Conservation (phyloP, 2,329 filamentous ascomycete species). For the Remersonia thermophila region DNA sequence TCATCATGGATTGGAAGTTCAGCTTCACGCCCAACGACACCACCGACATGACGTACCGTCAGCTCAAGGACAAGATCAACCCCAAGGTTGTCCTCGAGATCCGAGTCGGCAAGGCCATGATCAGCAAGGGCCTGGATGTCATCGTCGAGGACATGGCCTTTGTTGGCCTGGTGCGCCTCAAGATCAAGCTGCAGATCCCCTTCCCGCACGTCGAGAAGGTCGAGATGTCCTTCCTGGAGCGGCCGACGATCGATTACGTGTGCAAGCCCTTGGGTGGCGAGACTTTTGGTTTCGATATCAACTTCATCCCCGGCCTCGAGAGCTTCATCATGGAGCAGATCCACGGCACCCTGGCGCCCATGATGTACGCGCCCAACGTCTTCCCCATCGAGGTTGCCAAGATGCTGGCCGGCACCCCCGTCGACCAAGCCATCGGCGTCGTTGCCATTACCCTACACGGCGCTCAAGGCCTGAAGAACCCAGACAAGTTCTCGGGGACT, state of each 20-base stretch:
- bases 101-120: slow-evolving; percentile 85
- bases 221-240: slow-evolving; percentile 87
- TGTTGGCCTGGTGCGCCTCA: slow-evolving; percentile 88
- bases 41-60: slow-evolving; percentile 77
- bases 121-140: slow-evolving; percentile 92
- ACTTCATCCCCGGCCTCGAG: slow-evolving; percentile 93
- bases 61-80: slow-evolving; percentile 91
- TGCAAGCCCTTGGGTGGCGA: slow-evolving; percentile 96
- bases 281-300: slow-evolving; percentile 94
- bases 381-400: slow-evolving; percentile 98
- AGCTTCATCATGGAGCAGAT: slow-evolving; percentile 92
- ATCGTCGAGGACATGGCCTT: slow-evolving; percentile 98
- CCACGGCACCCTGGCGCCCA: slow-evolving; percentile 81
- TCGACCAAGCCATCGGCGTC: slow-evolving; percentile 93
- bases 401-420: slow-evolving; percentile 85
- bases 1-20: slow-evolving; percentile 99
- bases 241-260: slow-evolving; percentile 85
- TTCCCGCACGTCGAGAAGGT: slow-evolving; percentile 93
- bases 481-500: slow-evolving; percentile 83
- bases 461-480: slow-evolving; percentile 85
- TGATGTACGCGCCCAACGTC: slow-evolving; percentile 97
- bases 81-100: slow-evolving; percentile 94
- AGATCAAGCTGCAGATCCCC: slow-evolving; percentile 91
- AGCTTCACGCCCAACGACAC: slow-evolving; percentile 96
- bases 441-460: slow-evolving; percentile 84